Percentiles rank a stretch among this genome's conserved stretches.
phyloP scores from a whole-genome alignment of 768 basidiomycete species.

The Xerocomus spinulosus region DNA sequence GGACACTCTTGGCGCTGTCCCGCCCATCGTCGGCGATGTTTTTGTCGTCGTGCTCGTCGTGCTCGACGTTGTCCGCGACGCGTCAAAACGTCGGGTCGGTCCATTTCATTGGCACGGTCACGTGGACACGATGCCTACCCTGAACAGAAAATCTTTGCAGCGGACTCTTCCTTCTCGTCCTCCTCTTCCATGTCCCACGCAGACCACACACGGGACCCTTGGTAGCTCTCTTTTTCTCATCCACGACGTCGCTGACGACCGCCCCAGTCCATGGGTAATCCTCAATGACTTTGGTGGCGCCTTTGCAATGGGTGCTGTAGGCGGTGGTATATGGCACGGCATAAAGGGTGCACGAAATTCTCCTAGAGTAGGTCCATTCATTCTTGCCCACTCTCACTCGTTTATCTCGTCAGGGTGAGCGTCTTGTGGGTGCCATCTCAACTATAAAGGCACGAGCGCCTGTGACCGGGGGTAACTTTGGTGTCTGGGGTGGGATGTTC shows the following conservation, averaged over 20 bases:
- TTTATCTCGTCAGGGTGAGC: constrained; percentile 68
- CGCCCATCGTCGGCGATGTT: constrained; percentile 15
- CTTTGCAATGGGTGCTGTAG: constrained; percentile 96
- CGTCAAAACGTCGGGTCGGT: constrained; percentile 9
- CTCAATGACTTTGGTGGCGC: constrained; percentile 98
- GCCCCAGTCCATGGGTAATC: constrained; percentile 89
- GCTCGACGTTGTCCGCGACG: constrained; percentile 18
- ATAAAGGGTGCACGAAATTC: constrained; percentile 98
- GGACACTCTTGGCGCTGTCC: constrained; percentile 24
- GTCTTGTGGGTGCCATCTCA: constrained; percentile 87
- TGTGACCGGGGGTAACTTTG: constrained; percentile 96
- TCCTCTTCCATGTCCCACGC: constrained; percentile 66
- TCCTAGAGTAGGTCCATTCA: constrained; percentile 61
- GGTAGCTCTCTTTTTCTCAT: constrained; percentile 42
- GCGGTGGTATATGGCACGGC: constrained; percentile 98
- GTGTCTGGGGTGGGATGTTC: constrained; percentile 97
- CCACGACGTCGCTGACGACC: constrained; percentile 1
- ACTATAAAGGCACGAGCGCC: constrained; percentile 98
- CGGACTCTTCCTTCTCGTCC: background rate
- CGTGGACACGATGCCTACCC: constrained; percentile 29
- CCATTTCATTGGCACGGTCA: constrained; percentile 31
- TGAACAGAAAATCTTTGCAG: constrained; percentile 25
- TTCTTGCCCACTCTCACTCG: background rate
- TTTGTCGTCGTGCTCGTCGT: constrained; percentile 13
- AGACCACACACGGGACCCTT: constrained; percentile 92